phyloP scores from a whole-genome alignment of 495 filamentous ascomycete genomes.

The Penicillium atrosanguineum region DNA sequence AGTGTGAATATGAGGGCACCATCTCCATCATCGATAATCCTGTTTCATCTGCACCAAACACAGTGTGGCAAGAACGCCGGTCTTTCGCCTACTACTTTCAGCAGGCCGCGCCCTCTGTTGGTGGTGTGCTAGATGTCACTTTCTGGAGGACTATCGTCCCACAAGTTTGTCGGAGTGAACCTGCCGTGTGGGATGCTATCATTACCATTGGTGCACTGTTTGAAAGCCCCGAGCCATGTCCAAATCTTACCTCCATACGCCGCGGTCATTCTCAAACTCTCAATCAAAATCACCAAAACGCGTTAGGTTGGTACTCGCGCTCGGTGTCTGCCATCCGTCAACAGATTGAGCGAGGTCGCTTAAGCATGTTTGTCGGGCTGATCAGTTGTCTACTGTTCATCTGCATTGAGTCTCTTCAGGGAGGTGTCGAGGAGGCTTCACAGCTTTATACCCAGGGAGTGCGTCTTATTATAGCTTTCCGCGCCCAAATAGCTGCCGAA shows the following conservation, averaged over 20 bases:
- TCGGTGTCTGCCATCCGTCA: slow-evolving; percentile 33
- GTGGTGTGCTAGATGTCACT: slow-evolving; percentile 42
- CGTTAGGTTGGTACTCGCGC: slow-evolving; percentile 32
- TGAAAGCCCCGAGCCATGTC: slow-evolving; percentile 26
- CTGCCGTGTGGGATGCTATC: slow-evolving; percentile 55
- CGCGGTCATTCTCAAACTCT: background rate
- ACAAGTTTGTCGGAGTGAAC: slow-evolving; percentile 53
- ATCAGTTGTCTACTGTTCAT: slow-evolving; percentile 54
- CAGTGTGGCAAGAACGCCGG: slow-evolving; percentile 28
- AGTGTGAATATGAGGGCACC: slow-evolving; percentile 35
- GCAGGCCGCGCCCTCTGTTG: slow-evolving; percentile 43
- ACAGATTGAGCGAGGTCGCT: slow-evolving; percentile 24
- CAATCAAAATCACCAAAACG: slow-evolving; percentile 22
- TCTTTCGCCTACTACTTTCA: slow-evolving; percentile 53
- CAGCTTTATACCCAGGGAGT: slow-evolving; percentile 25
- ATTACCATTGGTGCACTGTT: slow-evolving; percentile 51
- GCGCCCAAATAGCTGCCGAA: slow-evolving; percentile 5
- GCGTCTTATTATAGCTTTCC: slow-evolving; percentile 19
- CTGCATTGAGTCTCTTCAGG: slow-evolving; percentile 52
- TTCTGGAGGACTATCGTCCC: slow-evolving; percentile 56
- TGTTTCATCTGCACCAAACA: slow-evolving; percentile 9
- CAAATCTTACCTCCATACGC: slow-evolving; percentile 13
- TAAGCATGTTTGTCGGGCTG: slow-evolving; percentile 37
- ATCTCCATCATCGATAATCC: background rate
- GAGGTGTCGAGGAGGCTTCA: slow-evolving; percentile 30